These are phyloP conservation scores for Amanita pallidorosea DNA, from an alignment of 768 basidiomycete genomes.

Conservation along the genomic window DNA sequence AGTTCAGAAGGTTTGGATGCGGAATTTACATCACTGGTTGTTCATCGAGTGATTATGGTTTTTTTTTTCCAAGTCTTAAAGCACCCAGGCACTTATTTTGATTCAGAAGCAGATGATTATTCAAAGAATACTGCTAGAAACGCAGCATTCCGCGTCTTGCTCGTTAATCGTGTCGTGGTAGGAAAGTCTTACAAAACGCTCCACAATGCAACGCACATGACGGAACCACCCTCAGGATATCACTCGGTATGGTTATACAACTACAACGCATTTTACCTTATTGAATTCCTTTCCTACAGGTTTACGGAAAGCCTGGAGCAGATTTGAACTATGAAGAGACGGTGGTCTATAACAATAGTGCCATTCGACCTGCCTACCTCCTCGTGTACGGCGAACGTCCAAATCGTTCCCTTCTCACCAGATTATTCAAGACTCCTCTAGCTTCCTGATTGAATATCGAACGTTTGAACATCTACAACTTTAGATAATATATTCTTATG, in stretches of 20 bases:
- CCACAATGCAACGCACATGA: conserved; percentile 35
- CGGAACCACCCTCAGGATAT: conserved; percentile 43
- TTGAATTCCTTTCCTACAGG: conserved; percentile 20
- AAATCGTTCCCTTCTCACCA: conserved; percentile 21
- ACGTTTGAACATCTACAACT: background rate
- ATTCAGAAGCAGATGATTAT: conserved; percentile 59
- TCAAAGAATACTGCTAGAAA: conserved; percentile 28
- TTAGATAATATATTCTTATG: background rate
- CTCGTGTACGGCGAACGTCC: conserved; percentile 43
- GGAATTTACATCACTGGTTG: conserved; percentile 61
- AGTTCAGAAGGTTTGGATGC: conserved; percentile 51
- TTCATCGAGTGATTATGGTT: conserved; percentile 43
- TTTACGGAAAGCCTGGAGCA: conserved; percentile 51
- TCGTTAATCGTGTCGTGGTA: conserved; percentile 54
- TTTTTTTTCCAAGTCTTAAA: background rate
- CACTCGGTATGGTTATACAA: conserved; percentile 38
- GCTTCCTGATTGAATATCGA: conserved; percentile 27
- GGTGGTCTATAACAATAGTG: conserved; percentile 56
- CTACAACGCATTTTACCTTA: background rate
- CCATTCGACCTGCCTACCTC: conserved; percentile 55
- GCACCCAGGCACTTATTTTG: conserved; percentile 2
- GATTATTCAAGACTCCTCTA: conserved; percentile 37
- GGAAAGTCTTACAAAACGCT: conserved; percentile 43
- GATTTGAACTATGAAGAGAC: conserved; percentile 64
- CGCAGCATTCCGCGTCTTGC: conserved; percentile 35